Evolutionary conservation across 768 basidiomycete species (phyloP), one percentile per base, ranked within the genome.

Genomic region (Boletus pseudopeckii): DNA sequence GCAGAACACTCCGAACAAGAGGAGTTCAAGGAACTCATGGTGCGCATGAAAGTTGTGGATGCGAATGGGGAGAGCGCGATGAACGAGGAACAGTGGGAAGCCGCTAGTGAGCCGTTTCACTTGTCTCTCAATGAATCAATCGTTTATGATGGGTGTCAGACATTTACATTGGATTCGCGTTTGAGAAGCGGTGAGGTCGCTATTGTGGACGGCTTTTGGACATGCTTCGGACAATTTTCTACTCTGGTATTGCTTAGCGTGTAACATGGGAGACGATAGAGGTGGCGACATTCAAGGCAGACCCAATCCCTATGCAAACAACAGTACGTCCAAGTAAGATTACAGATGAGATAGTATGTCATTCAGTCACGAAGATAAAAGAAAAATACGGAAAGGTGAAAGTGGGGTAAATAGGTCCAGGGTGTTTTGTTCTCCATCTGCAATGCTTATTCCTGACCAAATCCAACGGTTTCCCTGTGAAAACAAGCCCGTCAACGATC

Each of bases 31-130:
- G 80, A 83, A n/a, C 76, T 98, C 17, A 77, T 98, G 72, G 75
- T 87, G 53, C 80, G 83, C 60, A 99, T 99, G 97, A 89, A 85
- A 57, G 97, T 99, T 28, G 83, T 97, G 40, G 88, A 97, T 64
- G 73, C 76, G 17, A 79, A 87, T 39, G 93, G 94, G 2, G 88
- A 88, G 72, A 95, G 91, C 64, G 75, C 90, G 49, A 97, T 98
- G 91, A 84, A 94, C 59, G 88, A 90, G 60, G 88, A 90, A 61
- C 95, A 98, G 72, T 97, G 96, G 92, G 94, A 98, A 65, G 96
- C 96, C 57, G 94, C 93, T n/a, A 98, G 97, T 98, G 72, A 72
- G 93, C 82, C 13, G 33, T 33, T 45, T 50, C 10, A 28, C 24
- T 17, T 34, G 8, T 33, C 17, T 5, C 7, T 9, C 17, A 17